These are phyloP conservation scores for Aspergillus floridensis DNA, from an alignment of 2,329 filamentous ascomycete species.

Conservation along the genomic window DNA sequence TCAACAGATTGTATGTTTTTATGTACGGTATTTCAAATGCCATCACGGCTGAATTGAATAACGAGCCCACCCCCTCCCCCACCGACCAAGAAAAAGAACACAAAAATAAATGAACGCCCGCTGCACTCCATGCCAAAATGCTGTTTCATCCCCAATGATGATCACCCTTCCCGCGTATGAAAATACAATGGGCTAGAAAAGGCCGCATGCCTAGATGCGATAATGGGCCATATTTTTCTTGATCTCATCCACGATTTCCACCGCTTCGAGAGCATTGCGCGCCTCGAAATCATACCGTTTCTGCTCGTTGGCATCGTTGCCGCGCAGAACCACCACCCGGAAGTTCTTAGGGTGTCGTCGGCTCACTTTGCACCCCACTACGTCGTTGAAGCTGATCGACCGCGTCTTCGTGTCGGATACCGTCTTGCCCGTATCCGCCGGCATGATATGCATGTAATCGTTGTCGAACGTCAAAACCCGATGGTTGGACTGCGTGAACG, in stretches of 20 bases:
- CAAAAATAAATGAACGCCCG: neutral
- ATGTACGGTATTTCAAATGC: neutral
- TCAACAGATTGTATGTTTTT: neutral
- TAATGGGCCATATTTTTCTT: constrained; percentile 56
- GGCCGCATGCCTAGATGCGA: constrained; percentile 29
- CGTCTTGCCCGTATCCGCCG: constrained; percentile 54
- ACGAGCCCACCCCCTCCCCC: neutral
- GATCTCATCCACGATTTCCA: constrained; percentile 63
- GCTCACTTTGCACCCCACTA: constrained; percentile 65
- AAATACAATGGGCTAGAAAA: neutral
- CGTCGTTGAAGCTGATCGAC: constrained; percentile 61
- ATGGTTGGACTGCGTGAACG: constrained; percentile 60
- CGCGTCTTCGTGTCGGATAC: constrained; percentile 56
- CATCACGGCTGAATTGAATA: neutral
- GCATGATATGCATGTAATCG: constrained; percentile 66
- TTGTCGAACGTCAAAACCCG: constrained; percentile 62
- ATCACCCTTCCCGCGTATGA: neutral
- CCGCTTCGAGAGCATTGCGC: constrained; percentile 55
- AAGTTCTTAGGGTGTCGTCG: constrained; percentile 64
- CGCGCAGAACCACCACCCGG: constrained; percentile 58
- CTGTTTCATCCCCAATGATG: neutral
- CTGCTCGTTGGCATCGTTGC: constrained; percentile 61
- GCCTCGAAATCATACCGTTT: constrained; percentile 68
- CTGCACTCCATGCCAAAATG: neutral
- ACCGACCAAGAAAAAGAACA: neutral